Base-by-base conservation (phyloP, 2,329 filamentous ascomycete species). In the Neopestalotiopsis rosae region DNA sequence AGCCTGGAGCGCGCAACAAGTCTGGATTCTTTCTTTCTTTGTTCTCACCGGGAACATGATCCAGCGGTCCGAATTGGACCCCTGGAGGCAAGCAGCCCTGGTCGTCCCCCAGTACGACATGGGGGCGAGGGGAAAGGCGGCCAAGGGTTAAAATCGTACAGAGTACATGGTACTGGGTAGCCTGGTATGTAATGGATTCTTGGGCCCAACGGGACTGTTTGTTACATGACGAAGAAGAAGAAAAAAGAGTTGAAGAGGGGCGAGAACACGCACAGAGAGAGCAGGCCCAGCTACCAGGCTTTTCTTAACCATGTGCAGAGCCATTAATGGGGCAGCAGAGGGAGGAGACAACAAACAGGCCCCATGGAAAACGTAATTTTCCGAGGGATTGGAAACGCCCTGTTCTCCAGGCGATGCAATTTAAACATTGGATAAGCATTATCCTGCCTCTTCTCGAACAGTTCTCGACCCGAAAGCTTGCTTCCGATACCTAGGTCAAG, bases 41-140 rank as follows among this genome's bases (percentile, higher is more conserved):
- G 14, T 49, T n/a, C 45, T 52, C 17, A 20, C 45, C n/a, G 45
- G 45, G 45, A n/a, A 52, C 45, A 24, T 52, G 45, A 52, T 34
- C 59, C 32, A 62, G 59, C 59, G 59, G 59, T 62, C 59, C 59
- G 59, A 62, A 12, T 59, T 6, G 57, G 5, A 59, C 57, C 57
- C 30, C 56, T 58, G 56, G 28, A 12, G 24, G 56, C 24, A 28
- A 28, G 24, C 24, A 30, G 52, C 20, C 20, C 28, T 12, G 13
- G 56, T 24, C 6, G 24, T 24, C 17, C 49, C 20, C 20, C 9
- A 32, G 6, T 49, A 28, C 56, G 24, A 59, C 57, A 59, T 59
- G 59, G 59, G 32, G 14, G n/a, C 32, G 17, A 34, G 7, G 28
- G n/a, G 9, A 32, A 20, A 7, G 5, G n/a, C 12, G 20, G 24